Evolutionary conservation across 2,329 filamentous ascomycete genomes (phyloP), one percentile per base, ranked within the genome.

Genomic region (Monosporascus cannonballus): DNA sequence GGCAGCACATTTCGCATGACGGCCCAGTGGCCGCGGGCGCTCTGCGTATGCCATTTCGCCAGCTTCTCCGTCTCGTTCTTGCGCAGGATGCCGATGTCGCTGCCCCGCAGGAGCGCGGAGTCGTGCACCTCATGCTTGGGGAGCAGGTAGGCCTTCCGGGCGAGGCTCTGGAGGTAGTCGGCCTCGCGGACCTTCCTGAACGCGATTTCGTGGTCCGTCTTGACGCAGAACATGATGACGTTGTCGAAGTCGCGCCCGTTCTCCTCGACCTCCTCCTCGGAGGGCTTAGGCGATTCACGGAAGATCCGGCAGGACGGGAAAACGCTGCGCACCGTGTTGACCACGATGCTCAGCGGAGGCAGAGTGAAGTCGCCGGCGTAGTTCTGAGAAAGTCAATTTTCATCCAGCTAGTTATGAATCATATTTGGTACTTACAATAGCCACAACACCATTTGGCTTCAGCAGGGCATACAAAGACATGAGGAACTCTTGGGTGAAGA

Each of bases 291-390:
- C 25, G 80, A 77, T 71, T 99, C 94, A 56, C 94, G 86, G 79
- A 91, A 99, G 62, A 96, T 83, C 55, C 91, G 89, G 72, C 94
- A 99, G 4, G 84, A 83, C n/a, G 90, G 87, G 70, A 97, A 99
- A 53, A 94, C 84, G 27, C 81, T 71, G 56, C 79, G 78, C 68
- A 97, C 92, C 34, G 94, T 97, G 64, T 87, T 84, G 61, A 96
- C 82, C 25, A 96, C 81, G 34, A 93, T 83, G 52, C 81, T 82
- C 14, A 93, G 87, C 0, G 90, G 83, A 3, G 89, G 87, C 25
- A 93, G 79, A 17, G 79, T 73, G 51, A 97, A 80, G 68, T 97
- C 92, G 49, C 92, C 94, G 5, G 94, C 94, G 69, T 96, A 99
- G 74, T 97, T 99, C 89, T 92, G 56, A 54, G 50, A 54, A 48